These are phyloP conservation scores for Aquilaria malaccensis DNA, from an alignment of 345 rosid species.

Conservation along the genomic window DNA sequence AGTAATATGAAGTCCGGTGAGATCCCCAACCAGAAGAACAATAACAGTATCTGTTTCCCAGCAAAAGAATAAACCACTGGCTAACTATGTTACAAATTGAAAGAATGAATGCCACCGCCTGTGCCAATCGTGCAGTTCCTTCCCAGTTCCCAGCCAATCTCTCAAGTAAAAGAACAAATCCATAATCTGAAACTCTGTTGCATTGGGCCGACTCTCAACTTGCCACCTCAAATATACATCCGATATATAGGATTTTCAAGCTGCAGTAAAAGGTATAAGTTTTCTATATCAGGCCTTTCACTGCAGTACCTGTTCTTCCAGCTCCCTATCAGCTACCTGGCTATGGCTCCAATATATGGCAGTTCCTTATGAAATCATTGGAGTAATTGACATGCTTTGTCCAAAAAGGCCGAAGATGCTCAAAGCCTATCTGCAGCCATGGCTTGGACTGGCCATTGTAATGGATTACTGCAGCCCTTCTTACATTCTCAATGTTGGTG, in stretches of 20 bases:
- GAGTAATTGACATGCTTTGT: constrained; percentile 84
- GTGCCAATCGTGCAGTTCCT: constrained; percentile 23
- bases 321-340: constrained; percentile 21
- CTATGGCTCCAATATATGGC: constrained; percentile 88
- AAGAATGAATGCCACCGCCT: constrained; percentile 34
- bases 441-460: constrained; percentile 98
- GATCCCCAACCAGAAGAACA: constrained; percentile 27
- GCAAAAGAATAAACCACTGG: constrained; percentile 26
- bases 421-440: constrained; percentile 93
- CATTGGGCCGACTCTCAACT: constrained; percentile 20
- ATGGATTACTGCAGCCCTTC: constrained; percentile 87
- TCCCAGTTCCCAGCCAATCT: constrained; percentile 44
- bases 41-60: constrained; percentile 26
- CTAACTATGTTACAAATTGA: constrained; percentile 39
- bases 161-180: constrained; percentile 21
- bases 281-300: constrained; percentile 19
- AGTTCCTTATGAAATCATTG: constrained; percentile 81
- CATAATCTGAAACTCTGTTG: constrained; percentile 18
- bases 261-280: constrained; percentile 15
- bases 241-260: constrained; percentile 25
- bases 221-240: constrained; percentile 19
- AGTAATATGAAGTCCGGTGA: constrained; percentile 26
- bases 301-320: constrained; percentile 24
- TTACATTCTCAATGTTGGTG: constrained; percentile 54
- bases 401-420: constrained; percentile 98